Percentiles rank a stretch among this genome's conserved stretches.
These are phyloP conservation scores for Solanum hybrid DNA, from an alignment of 305 asterid genomes.

Conservation along the genomic window DNA sequence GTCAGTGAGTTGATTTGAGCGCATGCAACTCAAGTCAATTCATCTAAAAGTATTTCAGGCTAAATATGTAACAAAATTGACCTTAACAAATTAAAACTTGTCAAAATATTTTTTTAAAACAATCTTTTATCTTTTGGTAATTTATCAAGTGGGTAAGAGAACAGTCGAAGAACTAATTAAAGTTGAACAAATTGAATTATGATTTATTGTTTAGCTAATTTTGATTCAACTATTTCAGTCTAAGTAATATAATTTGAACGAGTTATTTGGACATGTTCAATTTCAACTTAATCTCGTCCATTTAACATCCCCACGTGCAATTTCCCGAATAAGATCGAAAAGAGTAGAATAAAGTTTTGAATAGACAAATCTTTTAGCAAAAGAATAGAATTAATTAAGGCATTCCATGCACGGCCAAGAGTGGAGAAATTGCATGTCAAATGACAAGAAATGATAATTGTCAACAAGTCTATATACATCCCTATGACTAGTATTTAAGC, in stretches of 20 bases:
- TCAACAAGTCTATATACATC: not conserved
- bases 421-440: not conserved
- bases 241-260: not conserved
- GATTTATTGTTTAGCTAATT: not conserved
- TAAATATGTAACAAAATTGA: not conserved
- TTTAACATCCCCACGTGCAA: not conserved
- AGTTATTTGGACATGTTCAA: not conserved
- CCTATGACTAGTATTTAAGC: not conserved
- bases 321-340: not conserved
- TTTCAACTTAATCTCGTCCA: not conserved
- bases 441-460: not conserved
- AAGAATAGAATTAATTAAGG: not conserved
- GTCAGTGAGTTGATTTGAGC: not conserved
- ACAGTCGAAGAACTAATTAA: not conserved
- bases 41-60: not conserved
- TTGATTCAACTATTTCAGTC: not conserved
- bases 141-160: not conserved
- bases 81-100: not conserved
- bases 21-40: not conserved
- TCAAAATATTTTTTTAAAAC: not conserved
- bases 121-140: not conserved
- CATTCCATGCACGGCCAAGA: not conserved
- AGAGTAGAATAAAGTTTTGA: not conserved
- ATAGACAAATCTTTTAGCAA: not conserved
- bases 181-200: not conserved